These are phyloP conservation scores for Stephania yunnanensis DNA, from an alignment of 164 flowering plant species.

Conservation along the genomic window DNA sequence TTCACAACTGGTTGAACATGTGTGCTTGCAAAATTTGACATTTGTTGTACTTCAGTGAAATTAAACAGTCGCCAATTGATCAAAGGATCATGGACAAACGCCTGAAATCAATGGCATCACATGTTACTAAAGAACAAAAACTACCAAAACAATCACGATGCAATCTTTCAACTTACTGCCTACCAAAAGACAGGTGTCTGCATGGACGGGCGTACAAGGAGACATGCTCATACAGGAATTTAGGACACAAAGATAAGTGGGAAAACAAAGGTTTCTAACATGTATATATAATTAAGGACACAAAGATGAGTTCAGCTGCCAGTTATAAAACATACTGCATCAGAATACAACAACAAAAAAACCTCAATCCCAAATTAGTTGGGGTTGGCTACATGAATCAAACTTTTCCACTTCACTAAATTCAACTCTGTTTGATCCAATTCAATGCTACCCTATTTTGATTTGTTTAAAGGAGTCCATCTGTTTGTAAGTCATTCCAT, in stretches of 20 bases:
- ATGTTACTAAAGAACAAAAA: neutral
- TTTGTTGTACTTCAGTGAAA: constrained; percentile 90
- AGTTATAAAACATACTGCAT: neutral
- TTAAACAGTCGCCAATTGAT: constrained; percentile 98
- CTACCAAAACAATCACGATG: neutral
- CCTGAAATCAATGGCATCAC: constrained; percentile 43
- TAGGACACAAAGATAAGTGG: neutral
- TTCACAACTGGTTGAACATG: constrained; percentile 60
- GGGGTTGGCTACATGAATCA: too few species aligned
- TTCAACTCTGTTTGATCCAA: too few species aligned
- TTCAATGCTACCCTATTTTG: too few species aligned
- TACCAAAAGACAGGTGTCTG: neutral
- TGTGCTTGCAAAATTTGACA: constrained; percentile 48
- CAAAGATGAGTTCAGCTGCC: neutral
- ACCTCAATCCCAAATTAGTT: too few species aligned
- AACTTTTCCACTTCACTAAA: too few species aligned
- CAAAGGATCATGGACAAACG: constrained; percentile 98
- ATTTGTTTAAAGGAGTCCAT: too few species aligned
- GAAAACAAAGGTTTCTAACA: too few species aligned
- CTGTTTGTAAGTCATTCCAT: too few species aligned
- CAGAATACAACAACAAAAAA: neutral
- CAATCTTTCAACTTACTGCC: neutral
- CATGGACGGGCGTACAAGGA: too few species aligned
- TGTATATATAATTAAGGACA: neutral
- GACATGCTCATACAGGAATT: neutral